Evolutionary conservation across 192 early-diverging fungal species (phyloP), one percentile per base, ranked within the genome.

Genomic region (Rhizoclosmatium globosum): DNA sequence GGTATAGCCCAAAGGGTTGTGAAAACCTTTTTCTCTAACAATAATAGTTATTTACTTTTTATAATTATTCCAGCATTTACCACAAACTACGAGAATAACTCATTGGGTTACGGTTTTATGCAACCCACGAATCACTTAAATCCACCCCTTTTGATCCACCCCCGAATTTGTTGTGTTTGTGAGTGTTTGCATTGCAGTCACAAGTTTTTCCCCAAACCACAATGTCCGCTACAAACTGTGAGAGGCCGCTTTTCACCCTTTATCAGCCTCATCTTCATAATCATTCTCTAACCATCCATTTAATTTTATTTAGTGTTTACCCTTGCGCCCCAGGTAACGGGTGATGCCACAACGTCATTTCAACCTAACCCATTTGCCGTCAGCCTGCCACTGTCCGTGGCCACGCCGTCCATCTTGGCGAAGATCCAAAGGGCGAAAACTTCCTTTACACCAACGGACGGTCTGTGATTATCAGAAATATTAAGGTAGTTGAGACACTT

Each of bases 391-490:
- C 96, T 38, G 83, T 83, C 50, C 93, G 97, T 47, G 96, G 95
- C 13, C 92, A 94, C 79, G 73, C 92, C 17, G 91, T 95, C 59
- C 92, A 96, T 60, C 82, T 99, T 43, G 88, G 89, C n/a, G 86
- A 89, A 4, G 94, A 96, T 79, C 92, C 96, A 17, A 92, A 94
- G 73, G 95, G 96, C 47, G 87, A 89, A 43, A 89, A 86, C 77
- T 90, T 99, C 75, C 86, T 95, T 68, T 99, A 99, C 79, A 94
- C 96, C 42, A 97, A 93, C 75, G 96, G 95, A 41, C 92, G 92
- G 62, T 85, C 94, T 3, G 93, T 99, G 56, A 89, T 96, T 46
- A 93, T 99, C 61, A 89, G 97, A 67, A 90, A 92, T 80, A 78
- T 99, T 46, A 87, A 87, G 85, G 94, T 94, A 85, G 9, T 69